Evolutionary conservation across 164 flowering plant genomes (phyloP), one percentile per base, ranked within the genome.

Genomic region (Liriodendron chinense): DNA sequence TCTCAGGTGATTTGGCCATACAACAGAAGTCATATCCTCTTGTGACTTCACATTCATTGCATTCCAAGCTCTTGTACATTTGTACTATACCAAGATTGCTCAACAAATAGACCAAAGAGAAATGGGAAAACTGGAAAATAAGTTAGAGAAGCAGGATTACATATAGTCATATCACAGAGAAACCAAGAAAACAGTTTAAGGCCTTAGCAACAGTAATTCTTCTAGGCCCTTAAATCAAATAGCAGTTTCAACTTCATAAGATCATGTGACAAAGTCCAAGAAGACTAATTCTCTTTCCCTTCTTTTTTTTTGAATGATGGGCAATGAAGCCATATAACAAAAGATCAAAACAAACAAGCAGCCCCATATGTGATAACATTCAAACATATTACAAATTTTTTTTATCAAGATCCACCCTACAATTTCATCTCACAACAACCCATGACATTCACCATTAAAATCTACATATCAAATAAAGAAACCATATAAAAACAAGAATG

Each of bases 401-500:
- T 8, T 2, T 12, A 53, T 53, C 4, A 3, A 12, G 59, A 53
- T 53, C 16, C 59, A 53, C 18, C 18, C 43, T 3, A 34, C 43
- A 0, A 0, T 34, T 34, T 34, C 43, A 34, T 53, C 18, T 53
- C 59, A 53, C 59, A 53, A 53, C 16, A 13, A 14, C 13, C 18
- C 16, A 53, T 10, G 12, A 12, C 59, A 18, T 63, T n/a, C 23
- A 8, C 25, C 23, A 57, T n/a, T 22, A 12, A 21, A 8, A 63
- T 63, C 24, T 8, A 28, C 12, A 9, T 9, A 72, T 28, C 21
- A 12, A 21, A 34, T 28, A 14, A 61, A 59, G 2, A 9, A 61
- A 26, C 66, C 25, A 8, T 20, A 72, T 9, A 25, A 56, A 71
- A 25, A 53, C 74, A 28, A 64, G 26, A 72, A 14, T 72, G 65